These are phyloP conservation scores for Scenedesmus sp. DNA, from an alignment of 163 green algal species.

Conservation along the genomic window DNA sequence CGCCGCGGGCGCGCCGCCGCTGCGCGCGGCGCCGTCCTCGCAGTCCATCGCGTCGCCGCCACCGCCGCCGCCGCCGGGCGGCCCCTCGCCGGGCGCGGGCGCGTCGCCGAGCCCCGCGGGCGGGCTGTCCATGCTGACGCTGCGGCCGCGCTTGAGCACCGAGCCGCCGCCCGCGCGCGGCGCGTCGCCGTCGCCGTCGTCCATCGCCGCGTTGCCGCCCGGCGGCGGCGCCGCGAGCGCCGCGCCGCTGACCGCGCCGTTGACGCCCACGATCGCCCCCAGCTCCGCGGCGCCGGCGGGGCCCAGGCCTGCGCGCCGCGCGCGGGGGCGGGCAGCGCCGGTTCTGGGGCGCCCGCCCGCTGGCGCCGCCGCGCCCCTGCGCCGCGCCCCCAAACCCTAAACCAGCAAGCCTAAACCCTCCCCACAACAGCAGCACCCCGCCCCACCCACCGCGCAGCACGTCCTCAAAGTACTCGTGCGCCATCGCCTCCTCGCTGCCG, in stretches of 20 bases:
- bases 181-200: not conserved
- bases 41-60: constrained; percentile 35
- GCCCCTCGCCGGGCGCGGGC: not conserved
- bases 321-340: too few relatives aligned
- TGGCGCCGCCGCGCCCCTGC: too few relatives aligned
- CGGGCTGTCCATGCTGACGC: constrained; percentile 11
- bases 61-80: not conserved
- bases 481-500: constrained; percentile 77
- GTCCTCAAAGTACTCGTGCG: constrained; percentile 83
- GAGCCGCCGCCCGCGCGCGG: too few relatives aligned
- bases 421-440: too few relatives aligned
- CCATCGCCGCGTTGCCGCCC: not conserved
- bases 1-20: not conserved
- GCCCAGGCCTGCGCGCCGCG: too few relatives aligned
- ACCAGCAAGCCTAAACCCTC: too few relatives aligned
- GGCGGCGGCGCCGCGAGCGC: not conserved
- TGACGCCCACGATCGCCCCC: not conserved
- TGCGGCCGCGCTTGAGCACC: constrained; percentile 34
- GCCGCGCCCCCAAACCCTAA: too few relatives aligned
- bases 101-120: not conserved
- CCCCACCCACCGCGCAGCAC: not conserved
- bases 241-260: not conserved
- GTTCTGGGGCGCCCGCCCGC: too few relatives aligned
- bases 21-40: not conserved
- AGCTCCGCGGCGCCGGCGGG: too few relatives aligned